Evolutionary conservation across 306 rosid genomes (phyloP).

Genomic region (Quercus alba): DNA sequence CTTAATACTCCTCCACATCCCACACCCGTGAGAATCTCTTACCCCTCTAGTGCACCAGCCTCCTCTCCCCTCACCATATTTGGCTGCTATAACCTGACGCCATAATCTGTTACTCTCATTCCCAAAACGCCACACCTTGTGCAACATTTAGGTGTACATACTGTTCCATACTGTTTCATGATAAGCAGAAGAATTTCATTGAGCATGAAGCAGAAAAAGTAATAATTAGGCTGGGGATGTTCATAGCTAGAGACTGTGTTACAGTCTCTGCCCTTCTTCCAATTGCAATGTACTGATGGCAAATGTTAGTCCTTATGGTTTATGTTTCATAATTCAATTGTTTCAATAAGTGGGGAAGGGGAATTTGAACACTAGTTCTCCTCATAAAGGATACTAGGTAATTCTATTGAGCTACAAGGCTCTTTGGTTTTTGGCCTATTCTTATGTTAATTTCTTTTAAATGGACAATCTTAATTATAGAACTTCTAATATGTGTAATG

Average conservation of each 20-base stretch:
- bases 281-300: not conserved
- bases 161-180: not conserved
- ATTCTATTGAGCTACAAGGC: too few species aligned
- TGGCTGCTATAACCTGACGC: too few species aligned
- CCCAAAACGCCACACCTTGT: not conserved
- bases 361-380: too few species aligned
- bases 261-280: not conserved
- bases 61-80: too few species aligned
- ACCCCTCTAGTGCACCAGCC: too few species aligned
- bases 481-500: not conserved
- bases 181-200: not conserved
- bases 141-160: not conserved
- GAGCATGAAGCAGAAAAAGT: not conserved
- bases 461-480: not conserved
- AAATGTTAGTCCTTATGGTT: not conserved
- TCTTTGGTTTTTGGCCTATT: not conserved
- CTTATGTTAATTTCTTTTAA: not conserved
- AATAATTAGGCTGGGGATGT: not conserved
- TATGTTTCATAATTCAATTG: not conserved
- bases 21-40: too few species aligned
- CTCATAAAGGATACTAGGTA: too few species aligned
- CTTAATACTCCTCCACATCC: too few species aligned
- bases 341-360: too few species aligned
- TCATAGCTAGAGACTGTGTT: not conserved
- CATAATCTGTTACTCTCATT: too few species aligned